Percentiles rank a stretch among this genome's conserved stretches.
Conservation (phyloP, 495 filamentous ascomycete species). For the Poronia punctata region DNA sequence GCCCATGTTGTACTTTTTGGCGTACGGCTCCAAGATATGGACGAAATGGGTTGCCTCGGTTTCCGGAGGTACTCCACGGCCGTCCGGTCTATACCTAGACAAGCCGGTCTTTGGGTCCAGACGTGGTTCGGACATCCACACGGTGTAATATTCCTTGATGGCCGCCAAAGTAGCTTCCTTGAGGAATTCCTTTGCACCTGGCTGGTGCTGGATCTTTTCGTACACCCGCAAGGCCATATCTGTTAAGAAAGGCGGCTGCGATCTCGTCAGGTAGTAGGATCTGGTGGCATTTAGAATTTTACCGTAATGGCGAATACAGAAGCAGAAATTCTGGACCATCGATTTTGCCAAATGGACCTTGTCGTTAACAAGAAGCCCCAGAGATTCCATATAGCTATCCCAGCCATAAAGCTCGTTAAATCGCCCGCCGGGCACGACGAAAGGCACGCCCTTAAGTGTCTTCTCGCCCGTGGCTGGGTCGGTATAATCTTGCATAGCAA, state of each 20-base stretch:
- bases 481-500: conserved; percentile 73
- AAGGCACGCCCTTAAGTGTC: conserved; percentile 72
- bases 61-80: conserved; percentile 89
- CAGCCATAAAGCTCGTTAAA: conserved; percentile 98
- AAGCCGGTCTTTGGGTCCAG: conserved; percentile 75
- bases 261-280: conserved; percentile 87
- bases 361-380: conserved; percentile 76
- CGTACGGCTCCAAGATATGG: conserved; percentile 80
- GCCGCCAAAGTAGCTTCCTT: conserved; percentile 73
- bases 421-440: conserved; percentile 89
- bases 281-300: conserved; percentile 97
- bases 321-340: conserved; percentile 94
- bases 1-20: conserved; percentile 70
- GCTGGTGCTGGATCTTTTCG: conserved; percentile 76
- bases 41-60: conserved; percentile 84
- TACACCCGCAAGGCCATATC: conserved; percentile 93
- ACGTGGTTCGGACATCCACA: conserved; percentile 79
- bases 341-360: conserved; percentile 77
- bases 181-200: conserved; percentile 70
- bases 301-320: conserved; percentile 95
- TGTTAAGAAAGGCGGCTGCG: conserved; percentile 93
- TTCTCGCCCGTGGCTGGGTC: conserved; percentile 59
- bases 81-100: conserved; percentile 81
- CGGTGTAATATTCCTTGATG: conserved; percentile 92
- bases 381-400: conserved; percentile 96